Base-by-base conservation (phyloP, 176 grass and related monocot species). In the Paspalum notatum region DNA sequence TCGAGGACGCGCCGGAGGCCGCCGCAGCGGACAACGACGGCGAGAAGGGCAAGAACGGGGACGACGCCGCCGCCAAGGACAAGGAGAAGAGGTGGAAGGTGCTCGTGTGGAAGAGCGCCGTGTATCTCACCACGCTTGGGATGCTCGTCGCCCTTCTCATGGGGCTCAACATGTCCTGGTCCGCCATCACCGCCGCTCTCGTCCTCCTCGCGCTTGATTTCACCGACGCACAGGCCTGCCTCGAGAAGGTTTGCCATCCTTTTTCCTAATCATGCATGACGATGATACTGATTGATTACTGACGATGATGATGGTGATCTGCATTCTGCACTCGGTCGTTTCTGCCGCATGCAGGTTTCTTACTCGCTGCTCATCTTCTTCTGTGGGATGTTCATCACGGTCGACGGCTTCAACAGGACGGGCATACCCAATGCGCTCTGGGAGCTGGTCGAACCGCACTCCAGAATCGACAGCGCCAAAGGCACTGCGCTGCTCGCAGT, bases 161-260 rank as follows among this genome's bases (percentile, higher is more conserved):
- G 83, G 92, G 96, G 39, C 92, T 95, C 68, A 93, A 99, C 82
- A 99, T 99, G 96, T 93, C 96, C 11, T 99, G 96, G 96, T 89
- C 84, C 1, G 96, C 96, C 57, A 90, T 99, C 66, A 95, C 92
- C 2, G 96, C 96, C 10, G 92, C 96, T 17, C 89, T 99, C 2
- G 82, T 88, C n/a, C 87, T 99, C 55, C 83, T 99, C 4, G 92
- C 93, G 8, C 87, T 99, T 16, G 96, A 99, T 84, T 99, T 99
- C 59, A 99, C 85, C 5, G 96, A 99, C 64, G 96, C 96, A 9
- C 83, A 92, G 12, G 90, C 92, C 22, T 99, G 92, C 16, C 82
- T 99, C 0, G 96, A 99, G 72, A 99, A 98, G 95, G 95, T 97
- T n/a, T n/a, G n/a, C n/a, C n/a, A n/a, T n/a, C n/a, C n/a, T n/a